phyloP scores from a whole-genome alignment of 2,329 filamentous ascomycete genomes.

The Colletotrichum godetiae region DNA sequence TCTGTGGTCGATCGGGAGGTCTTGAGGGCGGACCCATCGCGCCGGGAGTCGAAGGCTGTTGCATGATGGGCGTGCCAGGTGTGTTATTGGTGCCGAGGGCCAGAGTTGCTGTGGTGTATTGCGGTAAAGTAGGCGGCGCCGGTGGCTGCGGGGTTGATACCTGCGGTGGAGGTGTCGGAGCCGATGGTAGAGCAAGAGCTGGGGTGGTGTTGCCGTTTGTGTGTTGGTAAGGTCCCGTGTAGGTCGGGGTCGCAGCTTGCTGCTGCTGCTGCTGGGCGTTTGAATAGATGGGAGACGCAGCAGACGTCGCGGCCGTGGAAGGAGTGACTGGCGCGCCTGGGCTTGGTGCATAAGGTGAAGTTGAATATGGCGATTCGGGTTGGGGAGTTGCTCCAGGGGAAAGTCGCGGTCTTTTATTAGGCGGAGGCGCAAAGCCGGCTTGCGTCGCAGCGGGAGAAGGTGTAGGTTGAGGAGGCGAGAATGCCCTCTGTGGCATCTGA shows the following conservation, averaged over 20 bases:
- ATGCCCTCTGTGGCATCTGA: conserved; percentile 63
- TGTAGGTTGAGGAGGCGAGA: conserved; percentile 71
- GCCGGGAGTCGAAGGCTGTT: conserved; percentile 45
- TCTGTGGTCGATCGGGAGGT: conserved; percentile 71
- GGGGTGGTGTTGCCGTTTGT: conserved; percentile 50
- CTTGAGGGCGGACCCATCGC: conserved; percentile 71
- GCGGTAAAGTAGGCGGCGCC: conserved; percentile 24
- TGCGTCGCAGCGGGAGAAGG: conserved; percentile 70
- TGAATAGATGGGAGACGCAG: conserved; percentile 49
- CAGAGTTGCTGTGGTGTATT: conserved; percentile 40
- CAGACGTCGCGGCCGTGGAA: conserved; percentile 48
- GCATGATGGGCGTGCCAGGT: conserved; percentile 27
- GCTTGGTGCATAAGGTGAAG: conserved; percentile 61
- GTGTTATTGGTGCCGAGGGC: conserved; percentile 22
- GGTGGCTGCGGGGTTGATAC: conserved; percentile 36
- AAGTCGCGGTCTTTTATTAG: conserved; percentile 78
- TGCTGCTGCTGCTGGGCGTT: conserved; percentile 18
- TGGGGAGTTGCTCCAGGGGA: conserved; percentile 77
- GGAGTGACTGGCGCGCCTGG: conserved; percentile 56
- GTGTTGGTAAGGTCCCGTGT: conserved; percentile 47
- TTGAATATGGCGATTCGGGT: conserved; percentile 71
- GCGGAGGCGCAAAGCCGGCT: conserved; percentile 68
- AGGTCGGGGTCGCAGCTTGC: conserved; percentile 43
- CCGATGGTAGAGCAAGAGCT: conserved; percentile 37
- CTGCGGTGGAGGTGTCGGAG: conserved; percentile 37